phyloP scores from a whole-genome alignment of 2,329 filamentous ascomycete species.

The Scortechinia acanthostroma region DNA sequence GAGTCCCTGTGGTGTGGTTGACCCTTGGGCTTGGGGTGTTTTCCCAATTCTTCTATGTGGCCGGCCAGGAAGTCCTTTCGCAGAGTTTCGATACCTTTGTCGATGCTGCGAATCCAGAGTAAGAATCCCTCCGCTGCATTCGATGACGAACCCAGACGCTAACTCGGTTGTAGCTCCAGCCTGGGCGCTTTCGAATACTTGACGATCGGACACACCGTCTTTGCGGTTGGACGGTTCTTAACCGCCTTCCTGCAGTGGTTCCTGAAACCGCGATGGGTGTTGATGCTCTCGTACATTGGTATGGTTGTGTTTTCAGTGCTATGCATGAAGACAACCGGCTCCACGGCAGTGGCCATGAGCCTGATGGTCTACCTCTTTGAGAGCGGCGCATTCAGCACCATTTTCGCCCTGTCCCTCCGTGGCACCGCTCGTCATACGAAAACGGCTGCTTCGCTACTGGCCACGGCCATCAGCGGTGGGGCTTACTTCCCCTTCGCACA shows the following conservation, averaged over 20 bases:
- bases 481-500: not conserved
- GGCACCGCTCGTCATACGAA: slow-evolving; percentile 51
- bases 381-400: slow-evolving; percentile 49
- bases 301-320: slow-evolving; percentile 40
- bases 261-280: slow-evolving; percentile 48
- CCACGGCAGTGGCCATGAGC: slow-evolving; percentile 32
- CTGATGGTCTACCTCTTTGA: slow-evolving; percentile 50
- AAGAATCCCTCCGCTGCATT: no score
- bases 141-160: no score
- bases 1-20: slow-evolving; percentile 42
- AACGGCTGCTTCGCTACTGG: slow-evolving; percentile 41
- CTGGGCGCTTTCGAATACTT: slow-evolving; percentile 30
- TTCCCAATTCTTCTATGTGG: slow-evolving; percentile 52
- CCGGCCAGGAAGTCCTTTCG: slow-evolving; percentile 47
- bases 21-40: slow-evolving; percentile 44
- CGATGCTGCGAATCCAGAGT: not conserved
- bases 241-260: slow-evolving; percentile 41
- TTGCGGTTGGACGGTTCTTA: slow-evolving; percentile 48
- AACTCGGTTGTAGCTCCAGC: slow-evolving; percentile 8
- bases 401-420: slow-evolving; percentile 48
- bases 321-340: slow-evolving; percentile 36
- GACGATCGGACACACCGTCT: slow-evolving; percentile 46
- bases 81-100: slow-evolving; percentile 36
- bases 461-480: slow-evolving; percentile 39
- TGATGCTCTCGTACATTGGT: slow-evolving; percentile 41